These are phyloP conservation scores for Aspergillus sp. DNA, from an alignment of 2,329 filamentous ascomycete species.

Conservation along the genomic window DNA sequence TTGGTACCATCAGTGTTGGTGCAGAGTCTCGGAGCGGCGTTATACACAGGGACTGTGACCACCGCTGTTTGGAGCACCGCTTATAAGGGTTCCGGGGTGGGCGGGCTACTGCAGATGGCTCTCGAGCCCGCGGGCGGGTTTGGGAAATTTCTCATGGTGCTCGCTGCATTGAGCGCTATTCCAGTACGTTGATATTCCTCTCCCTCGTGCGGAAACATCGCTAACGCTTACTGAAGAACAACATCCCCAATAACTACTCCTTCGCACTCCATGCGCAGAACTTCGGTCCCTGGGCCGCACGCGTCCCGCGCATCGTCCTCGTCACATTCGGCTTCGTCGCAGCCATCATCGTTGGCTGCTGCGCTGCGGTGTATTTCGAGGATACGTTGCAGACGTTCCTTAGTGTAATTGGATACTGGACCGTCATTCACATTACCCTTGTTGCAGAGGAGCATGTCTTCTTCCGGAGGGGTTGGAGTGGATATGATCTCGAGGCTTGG, in stretches of 20 bases:
- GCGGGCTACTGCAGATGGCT: constrained; percentile 31
- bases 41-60: constrained; percentile 29
- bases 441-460: constrained; percentile 34
- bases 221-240: constrained; percentile 24
- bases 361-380: constrained; percentile 29
- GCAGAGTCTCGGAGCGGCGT: constrained; percentile 30
- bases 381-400: constrained; percentile 46
- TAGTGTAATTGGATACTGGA: constrained; percentile 50
- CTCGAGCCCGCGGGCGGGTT: constrained; percentile 32
- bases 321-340: constrained; percentile 34
- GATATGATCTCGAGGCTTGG: constrained; percentile 36
- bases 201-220: too few relatives aligned
- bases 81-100: constrained; percentile 25
- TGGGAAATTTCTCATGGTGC: constrained; percentile 33
- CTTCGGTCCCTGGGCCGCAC: constrained; percentile 32
- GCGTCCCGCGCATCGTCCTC: constrained; percentile 29
- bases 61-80: constrained; percentile 26
- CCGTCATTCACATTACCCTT: constrained; percentile 38
- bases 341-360: constrained; percentile 32
- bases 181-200: constrained; percentile 19
- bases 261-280: constrained; percentile 36
- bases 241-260: constrained; percentile 38
- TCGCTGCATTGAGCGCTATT: constrained; percentile 32
- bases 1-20: constrained; percentile 31
- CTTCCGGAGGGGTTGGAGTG: constrained; percentile 31